Conservation (phyloP, 805 yeast species). For the Candida ovalis region DNA sequence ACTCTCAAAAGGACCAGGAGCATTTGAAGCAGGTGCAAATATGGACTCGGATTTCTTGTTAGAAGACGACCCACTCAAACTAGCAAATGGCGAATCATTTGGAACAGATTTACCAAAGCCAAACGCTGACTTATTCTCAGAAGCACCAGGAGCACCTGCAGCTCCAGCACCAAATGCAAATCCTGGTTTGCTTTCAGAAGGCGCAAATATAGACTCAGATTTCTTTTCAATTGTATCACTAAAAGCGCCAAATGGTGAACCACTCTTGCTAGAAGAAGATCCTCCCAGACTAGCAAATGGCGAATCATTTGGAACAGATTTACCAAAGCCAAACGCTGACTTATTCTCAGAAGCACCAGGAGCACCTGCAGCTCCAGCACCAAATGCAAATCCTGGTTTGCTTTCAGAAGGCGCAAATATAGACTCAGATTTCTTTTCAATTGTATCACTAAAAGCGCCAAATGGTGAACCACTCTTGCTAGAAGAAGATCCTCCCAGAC, state of each 20-base stretch:
- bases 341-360: no score
- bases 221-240: not conserved
- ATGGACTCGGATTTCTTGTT: not conserved
- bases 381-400: no score
- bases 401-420: no score
- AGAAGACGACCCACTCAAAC: slow-evolving; percentile 1
- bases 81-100: slow-evolving; percentile 10
- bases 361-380: no score
- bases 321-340: no score
- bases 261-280: not conserved
- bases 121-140: no score
- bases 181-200: no score
- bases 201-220: not conserved
- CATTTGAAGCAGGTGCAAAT: no score
- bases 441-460: slow-evolving; percentile 16
- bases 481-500: slow-evolving; percentile 1
- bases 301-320: not conserved
- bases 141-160: no score
- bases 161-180: no score
- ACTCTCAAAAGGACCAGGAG: no score
- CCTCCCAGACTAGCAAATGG: slow-evolving; percentile 1
- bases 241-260: not conserved
- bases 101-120: slow-evolving; percentile 8
- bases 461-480: slow-evolving; percentile 14
- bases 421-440: not conserved